Evolutionary conservation across 2,329 filamentous ascomycete species (phyloP).

Genomic region (Alternaria ethzedia): DNA sequence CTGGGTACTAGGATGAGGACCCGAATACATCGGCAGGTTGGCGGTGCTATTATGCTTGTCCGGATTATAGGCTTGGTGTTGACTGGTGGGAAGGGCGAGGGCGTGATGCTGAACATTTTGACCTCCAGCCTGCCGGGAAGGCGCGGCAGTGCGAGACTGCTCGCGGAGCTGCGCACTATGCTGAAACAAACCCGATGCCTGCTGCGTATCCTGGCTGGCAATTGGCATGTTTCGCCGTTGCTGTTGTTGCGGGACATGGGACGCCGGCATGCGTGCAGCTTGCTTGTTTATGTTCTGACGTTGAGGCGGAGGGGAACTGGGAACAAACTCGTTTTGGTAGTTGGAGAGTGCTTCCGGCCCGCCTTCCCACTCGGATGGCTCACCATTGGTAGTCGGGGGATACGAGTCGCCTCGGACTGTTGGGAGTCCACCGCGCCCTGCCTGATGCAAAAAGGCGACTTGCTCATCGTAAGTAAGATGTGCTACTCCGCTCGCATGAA

Average conservation of each 20-base stretch:
- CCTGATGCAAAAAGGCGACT: slow-evolving; percentile 2
- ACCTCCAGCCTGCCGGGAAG: slow-evolving; percentile 3
- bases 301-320: slow-evolving; percentile 15
- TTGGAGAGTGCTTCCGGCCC: slow-evolving; percentile 16
- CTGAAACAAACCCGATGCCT: slow-evolving; percentile 14
- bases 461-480: slow-evolving; percentile 5
- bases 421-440: slow-evolving; percentile 2
- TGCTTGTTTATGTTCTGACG: slow-evolving; percentile 13
- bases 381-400: slow-evolving; percentile 46
- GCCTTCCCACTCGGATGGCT: slow-evolving; percentile 21
- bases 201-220: background rate
- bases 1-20: background rate
- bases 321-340: slow-evolving; percentile 1
- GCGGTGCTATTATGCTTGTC: background rate
- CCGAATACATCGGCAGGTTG: background rate
- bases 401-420: slow-evolving; percentile 44
- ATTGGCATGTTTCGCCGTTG: slow-evolving; percentile 1
- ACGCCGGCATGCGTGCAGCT: background rate
- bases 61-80: slow-evolving; percentile 19
- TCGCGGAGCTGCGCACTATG: slow-evolving; percentile 26
- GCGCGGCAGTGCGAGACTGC: slow-evolving; percentile 19
- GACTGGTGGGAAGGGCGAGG: slow-evolving; percentile 8
- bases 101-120: background rate
- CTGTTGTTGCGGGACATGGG: slow-evolving; percentile 11
- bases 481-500: background rate